These are phyloP conservation scores for Aspergillus amoenus DNA, from an alignment of 2,329 filamentous ascomycete genomes.

Conservation along the genomic window DNA sequence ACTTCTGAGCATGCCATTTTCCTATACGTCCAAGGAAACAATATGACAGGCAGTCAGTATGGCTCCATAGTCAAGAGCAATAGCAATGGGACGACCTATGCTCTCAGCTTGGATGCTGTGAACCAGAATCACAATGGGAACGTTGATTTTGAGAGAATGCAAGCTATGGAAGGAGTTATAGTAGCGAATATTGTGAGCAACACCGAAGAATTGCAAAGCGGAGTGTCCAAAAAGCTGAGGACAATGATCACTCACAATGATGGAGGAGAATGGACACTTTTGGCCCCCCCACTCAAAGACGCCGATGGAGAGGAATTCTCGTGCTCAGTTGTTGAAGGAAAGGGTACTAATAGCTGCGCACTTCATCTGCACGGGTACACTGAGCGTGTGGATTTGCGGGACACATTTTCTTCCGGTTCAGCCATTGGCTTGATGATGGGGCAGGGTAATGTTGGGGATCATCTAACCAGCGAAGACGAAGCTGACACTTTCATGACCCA, in stretches of 20 bases:
- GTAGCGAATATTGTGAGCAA: slow-evolving; percentile 86
- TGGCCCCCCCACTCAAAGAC: slow-evolving; percentile 71
- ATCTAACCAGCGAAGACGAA: slow-evolving; percentile 65
- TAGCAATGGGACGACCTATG: slow-evolving; percentile 94
- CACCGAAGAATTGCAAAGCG: slow-evolving; percentile 58
- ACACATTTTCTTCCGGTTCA: slow-evolving; percentile 84
- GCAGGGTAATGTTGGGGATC: slow-evolving; percentile 82
- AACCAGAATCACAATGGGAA: slow-evolving; percentile 76
- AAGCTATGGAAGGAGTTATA: slow-evolving; percentile 84
- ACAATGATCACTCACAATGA: slow-evolving; percentile 97
- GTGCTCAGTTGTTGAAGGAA: slow-evolving; percentile 62
- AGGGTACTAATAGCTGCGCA: slow-evolving; percentile 65
- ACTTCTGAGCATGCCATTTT: slow-evolving; percentile 94
- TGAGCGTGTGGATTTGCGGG: slow-evolving; percentile 75
- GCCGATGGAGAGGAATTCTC: slow-evolving; percentile 68
- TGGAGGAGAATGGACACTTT: slow-evolving; percentile 78
- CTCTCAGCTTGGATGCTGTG: slow-evolving; percentile 75
- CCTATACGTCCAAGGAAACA: slow-evolving; percentile 82
- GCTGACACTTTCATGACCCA: slow-evolving; percentile 87
- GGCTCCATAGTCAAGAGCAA: slow-evolving; percentile 97
- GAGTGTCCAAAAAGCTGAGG: slow-evolving; percentile 72
- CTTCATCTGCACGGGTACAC: slow-evolving; percentile 96
- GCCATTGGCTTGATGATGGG: slow-evolving; percentile 90
- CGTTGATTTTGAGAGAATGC: slow-evolving; percentile 96
- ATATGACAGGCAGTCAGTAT: slow-evolving; percentile 63